A percentile compares a stretch with the other conserved stretches of the same genome.
phyloP scores from a whole-genome alignment of 2,329 filamentous ascomycete genomes.

The Canariomyces notabilis region DNA sequence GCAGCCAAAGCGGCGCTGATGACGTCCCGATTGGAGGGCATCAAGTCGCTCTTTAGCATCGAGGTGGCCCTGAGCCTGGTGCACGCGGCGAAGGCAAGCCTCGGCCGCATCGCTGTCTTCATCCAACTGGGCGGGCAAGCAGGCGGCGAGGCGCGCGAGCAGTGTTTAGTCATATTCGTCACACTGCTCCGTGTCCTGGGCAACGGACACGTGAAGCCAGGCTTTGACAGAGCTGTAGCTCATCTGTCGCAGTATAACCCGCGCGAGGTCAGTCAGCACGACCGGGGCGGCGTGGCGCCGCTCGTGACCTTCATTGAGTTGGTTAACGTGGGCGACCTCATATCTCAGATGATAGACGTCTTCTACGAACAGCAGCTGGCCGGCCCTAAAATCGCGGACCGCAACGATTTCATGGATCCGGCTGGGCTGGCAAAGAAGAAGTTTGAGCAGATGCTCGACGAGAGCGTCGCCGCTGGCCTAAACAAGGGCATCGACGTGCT shows the following conservation, averaged over 20 bases:
- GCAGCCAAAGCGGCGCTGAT: slow-evolving; percentile 97
- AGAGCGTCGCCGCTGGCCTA: slow-evolving; percentile 88
- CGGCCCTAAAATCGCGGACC: slow-evolving; percentile 74
- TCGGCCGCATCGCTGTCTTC: slow-evolving; percentile 81
- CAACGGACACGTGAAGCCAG: slow-evolving; percentile 79
- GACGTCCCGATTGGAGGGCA: slow-evolving; percentile 89
- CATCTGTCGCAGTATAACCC: slow-evolving; percentile 91
- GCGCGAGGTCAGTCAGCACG: slow-evolving; percentile 69
- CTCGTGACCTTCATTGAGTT: slow-evolving; percentile 94
- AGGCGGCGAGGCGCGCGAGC: slow-evolving; percentile 77
- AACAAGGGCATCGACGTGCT: slow-evolving; percentile 98
- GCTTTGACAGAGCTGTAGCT: slow-evolving; percentile 86
- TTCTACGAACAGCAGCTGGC: slow-evolving; percentile 96
- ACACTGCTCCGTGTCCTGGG: slow-evolving; percentile 78
- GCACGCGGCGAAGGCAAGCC: slow-evolving; percentile 78
- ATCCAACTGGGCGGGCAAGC: slow-evolving; percentile 73
- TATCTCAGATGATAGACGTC: slow-evolving; percentile 98
- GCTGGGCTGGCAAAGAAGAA: slow-evolving; percentile 94
- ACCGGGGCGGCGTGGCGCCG: slow-evolving; percentile 72
- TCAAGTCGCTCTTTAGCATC: slow-evolving; percentile 91
- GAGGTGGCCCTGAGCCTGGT: slow-evolving; percentile 89
- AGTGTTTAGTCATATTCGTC: slow-evolving; percentile 88
- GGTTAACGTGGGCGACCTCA: slow-evolving; percentile 95
- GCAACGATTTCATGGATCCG: slow-evolving; percentile 90
- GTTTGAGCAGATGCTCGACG: slow-evolving; percentile 97